Evolutionary conservation across 352 stramenopile genomes (phyloP).

Genomic region (Phytophthora citrophthora): DNA sequence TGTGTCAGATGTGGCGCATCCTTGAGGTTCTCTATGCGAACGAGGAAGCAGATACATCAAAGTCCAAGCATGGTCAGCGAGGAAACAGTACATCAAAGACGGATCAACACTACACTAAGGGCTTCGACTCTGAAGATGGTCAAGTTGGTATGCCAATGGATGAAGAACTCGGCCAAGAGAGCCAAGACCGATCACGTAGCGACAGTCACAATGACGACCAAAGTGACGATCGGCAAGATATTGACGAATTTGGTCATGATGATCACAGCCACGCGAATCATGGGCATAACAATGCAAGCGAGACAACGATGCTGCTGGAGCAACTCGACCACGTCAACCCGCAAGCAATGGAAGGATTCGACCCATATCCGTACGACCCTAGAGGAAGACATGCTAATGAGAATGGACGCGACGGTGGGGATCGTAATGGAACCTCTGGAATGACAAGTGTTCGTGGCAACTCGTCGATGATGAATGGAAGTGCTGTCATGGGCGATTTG

Average conservation of each 20-base stretch:
- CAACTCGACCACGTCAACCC: slow-evolving; percentile 89
- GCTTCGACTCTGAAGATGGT: slow-evolving; percentile 13
- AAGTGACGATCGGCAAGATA: slow-evolving; percentile 17
- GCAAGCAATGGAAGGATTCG: slow-evolving; percentile 87
- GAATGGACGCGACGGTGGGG: slow-evolving; percentile 38
- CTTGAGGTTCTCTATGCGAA: slow-evolving; percentile 78
- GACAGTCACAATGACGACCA: slow-evolving; percentile 22
- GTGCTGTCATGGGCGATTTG: slow-evolving; percentile 77
- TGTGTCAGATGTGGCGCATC: slow-evolving; percentile 90
- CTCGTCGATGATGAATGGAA: slow-evolving; percentile 77
- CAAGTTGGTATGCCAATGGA: slow-evolving; percentile 34
- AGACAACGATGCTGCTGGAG: slow-evolving; percentile 80
- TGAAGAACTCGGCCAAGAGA: slow-evolving; percentile 22
- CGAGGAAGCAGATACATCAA: slow-evolving; percentile 28
- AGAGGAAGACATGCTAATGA: slow-evolving; percentile 28
- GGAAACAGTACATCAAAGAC: slow-evolving; percentile 5
- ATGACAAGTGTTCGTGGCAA: slow-evolving; percentile 38
- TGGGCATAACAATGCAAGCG: slow-evolving; percentile 50
- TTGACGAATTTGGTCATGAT: slow-evolving; percentile 28
- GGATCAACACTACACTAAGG: slow-evolving; percentile 14
- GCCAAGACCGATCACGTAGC: slow-evolving; percentile 10
- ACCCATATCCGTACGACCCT: slow-evolving; percentile 82
- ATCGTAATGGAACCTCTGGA: slow-evolving; percentile 34
- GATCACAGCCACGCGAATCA: slow-evolving; percentile 25
- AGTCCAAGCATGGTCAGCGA: slow-evolving; percentile 7